phyloP scores from a whole-genome alignment of 2,329 filamentous ascomycete genomes.

The Pyrenophora seminiperda region DNA sequence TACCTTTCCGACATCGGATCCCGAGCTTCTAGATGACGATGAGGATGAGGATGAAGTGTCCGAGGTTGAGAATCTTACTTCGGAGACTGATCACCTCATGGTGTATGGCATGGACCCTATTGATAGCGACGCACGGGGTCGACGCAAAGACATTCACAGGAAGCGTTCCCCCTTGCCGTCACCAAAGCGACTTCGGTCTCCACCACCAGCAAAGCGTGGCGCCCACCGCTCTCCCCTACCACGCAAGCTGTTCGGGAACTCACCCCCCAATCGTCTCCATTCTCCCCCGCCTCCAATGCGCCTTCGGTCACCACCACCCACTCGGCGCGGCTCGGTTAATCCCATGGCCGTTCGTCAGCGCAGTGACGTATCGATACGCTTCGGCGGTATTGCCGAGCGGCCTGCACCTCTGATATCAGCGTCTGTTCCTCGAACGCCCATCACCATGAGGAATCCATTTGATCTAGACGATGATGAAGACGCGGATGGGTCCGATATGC shows the following conservation, averaged over 20 bases:
- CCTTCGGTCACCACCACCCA: constrained; percentile 71
- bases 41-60: constrained; percentile 63
- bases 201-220: constrained; percentile 49
- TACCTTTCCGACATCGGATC: constrained; percentile 93
- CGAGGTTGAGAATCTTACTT: constrained; percentile 39
- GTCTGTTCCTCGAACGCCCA: constrained; percentile 80
- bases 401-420: constrained; percentile 78
- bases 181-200: constrained; percentile 66
- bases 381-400: constrained; percentile 62
- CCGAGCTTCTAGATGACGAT: constrained; percentile 79
- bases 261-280: constrained; percentile 64
- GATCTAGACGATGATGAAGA: constrained; percentile 49
- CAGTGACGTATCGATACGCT: constrained; percentile 51
- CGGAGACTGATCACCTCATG: constrained; percentile 68
- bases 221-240: constrained; percentile 48
- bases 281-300: constrained; percentile 48
- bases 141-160: constrained; percentile 37
- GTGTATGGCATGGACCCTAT: constrained; percentile 74
- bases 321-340: constrained; percentile 52
- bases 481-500: constrained; percentile 55
- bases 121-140: constrained; percentile 56
- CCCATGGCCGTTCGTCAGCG: constrained; percentile 43
- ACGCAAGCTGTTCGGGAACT: constrained; percentile 68
- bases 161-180: constrained; percentile 59
- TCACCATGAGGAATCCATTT: constrained; percentile 43